Base-by-base conservation (phyloP, 768 basidiomycete genomes). In the Pleurotus ostreatus region DNA sequence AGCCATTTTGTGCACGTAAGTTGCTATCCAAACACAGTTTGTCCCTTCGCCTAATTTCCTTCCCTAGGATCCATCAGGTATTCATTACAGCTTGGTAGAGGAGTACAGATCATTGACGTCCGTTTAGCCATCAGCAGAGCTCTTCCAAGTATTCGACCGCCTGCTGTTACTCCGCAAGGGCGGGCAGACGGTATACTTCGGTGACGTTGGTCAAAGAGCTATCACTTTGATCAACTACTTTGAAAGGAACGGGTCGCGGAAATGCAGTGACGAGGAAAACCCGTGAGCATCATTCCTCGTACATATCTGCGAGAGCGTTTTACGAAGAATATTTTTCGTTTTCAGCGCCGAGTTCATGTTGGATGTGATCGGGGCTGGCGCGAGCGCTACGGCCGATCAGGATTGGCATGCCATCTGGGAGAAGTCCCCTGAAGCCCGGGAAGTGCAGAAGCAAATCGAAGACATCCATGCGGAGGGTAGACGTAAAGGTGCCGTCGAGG, bases 1-100 rank as follows among this genome's bases (percentile, higher is more conserved):
- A 65, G 87, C 90, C 25, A 93, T 94, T 61, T 73, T 95, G 15
- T 94, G 92, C 84, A 94, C 89, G 76, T 85, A 20, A 20, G 20
- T 20, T 20, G 20, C 20, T 2, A 20, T 20, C 20, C 20, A 20
- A 20, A 20, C 20, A 20, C 20, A 20, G 20, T 20, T 20, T 20
- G 20, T 20, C 20, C 20, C 20, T 20, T 20, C 20, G 20, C 20
- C 20, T 26, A 13, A 49, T 47, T 11, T 12, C 16, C 38, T 40
- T 18, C 5, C 54, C 2, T 55, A 79, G 79, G 3, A 80, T 81
- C 45, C 80, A 80, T 58, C 79, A 73, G 66, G 71, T 70, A 55
- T 22, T 20, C 8, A 5, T 20, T 5, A 3, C 12, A n/a, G 16
- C 6, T 55, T 45, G 23, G 26, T 8, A 16, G 5, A 16, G 16